Evolutionary conservation across 139 green algal genomes (phyloP).

Genomic region (Desmodesmus armatus): DNA sequence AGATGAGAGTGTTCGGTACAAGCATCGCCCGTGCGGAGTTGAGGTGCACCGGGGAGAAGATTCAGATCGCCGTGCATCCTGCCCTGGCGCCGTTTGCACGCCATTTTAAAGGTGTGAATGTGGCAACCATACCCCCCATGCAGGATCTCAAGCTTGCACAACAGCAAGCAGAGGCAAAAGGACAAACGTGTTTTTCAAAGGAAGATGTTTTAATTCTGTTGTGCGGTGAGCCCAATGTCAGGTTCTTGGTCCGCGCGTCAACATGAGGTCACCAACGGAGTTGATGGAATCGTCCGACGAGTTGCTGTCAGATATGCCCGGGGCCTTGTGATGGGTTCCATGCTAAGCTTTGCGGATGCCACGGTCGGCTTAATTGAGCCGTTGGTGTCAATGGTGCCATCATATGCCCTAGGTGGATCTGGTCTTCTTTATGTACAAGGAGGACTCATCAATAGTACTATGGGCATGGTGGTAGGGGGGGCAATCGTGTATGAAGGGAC

Average conservation of each 20-base stretch:
- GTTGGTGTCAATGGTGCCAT: not conserved
- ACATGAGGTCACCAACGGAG: too few species aligned
- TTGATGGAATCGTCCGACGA: too few species aligned
- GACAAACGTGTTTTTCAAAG: not conserved
- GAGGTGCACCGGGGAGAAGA: not conserved
- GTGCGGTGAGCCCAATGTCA: not conserved
- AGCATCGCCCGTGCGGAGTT: not conserved
- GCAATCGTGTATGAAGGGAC: not conserved
- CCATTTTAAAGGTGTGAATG: not conserved
- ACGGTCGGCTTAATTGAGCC: not conserved
- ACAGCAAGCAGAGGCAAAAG: not conserved
- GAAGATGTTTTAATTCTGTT: not conserved
- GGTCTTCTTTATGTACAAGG: not conserved
- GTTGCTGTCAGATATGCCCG: too few species aligned
- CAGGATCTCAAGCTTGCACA: not conserved
- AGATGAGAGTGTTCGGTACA: not conserved
- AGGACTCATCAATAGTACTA: not conserved
- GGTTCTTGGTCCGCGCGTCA: not conserved
- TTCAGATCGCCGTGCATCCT: not conserved
- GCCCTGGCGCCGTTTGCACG: not conserved
- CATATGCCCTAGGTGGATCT: not conserved
- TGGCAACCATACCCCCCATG: not conserved
- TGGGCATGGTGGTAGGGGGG: not conserved
- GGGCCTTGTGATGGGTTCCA: too few species aligned
- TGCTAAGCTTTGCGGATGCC: too few species aligned